These are phyloP conservation scores for Achlya hypogyna DNA, from an alignment of 352 stramenopile genomes.

Conservation along the genomic window DNA sequence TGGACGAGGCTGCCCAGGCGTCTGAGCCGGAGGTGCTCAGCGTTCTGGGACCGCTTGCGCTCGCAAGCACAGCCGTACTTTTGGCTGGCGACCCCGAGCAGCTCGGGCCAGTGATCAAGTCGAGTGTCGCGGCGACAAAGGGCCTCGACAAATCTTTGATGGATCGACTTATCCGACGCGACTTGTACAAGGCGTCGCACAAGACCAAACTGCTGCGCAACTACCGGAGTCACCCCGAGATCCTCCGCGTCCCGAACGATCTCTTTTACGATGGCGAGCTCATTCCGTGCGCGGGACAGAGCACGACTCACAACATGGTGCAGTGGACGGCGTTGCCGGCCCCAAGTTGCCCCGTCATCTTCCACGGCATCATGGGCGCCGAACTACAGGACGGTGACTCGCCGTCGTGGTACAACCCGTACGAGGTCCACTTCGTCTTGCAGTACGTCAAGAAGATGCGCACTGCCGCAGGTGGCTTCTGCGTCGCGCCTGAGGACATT, in stretches of 20 bases:
- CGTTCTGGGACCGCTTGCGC: slow-evolving; percentile 21
- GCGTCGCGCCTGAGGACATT: slow-evolving; percentile 39
- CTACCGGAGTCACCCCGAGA: slow-evolving; percentile 45
- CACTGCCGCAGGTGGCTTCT: slow-evolving; percentile 18
- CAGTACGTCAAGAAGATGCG: slow-evolving; percentile 45
- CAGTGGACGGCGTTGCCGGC: slow-evolving; percentile 51
- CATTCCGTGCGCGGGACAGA: slow-evolving; percentile 26
- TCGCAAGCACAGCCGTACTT: slow-evolving; percentile 26
- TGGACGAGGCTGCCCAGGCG: slow-evolving; percentile 51
- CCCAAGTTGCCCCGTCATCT: slow-evolving; percentile 37
- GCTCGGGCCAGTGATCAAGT: slow-evolving; percentile 41
- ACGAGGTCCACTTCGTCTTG: slow-evolving; percentile 44
- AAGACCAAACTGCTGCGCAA: slow-evolving; percentile 48
- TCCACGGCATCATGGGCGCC: slow-evolving; percentile 36
- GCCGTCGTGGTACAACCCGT: slow-evolving; percentile 62
- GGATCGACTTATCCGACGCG: slow-evolving; percentile 32
- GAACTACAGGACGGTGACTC: slow-evolving; percentile 39
- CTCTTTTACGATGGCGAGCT: slow-evolving; percentile 54
- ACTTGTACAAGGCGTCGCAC: slow-evolving; percentile 19
- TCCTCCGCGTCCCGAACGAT: slow-evolving; percentile 41
- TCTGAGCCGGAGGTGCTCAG: slow-evolving; percentile 36
- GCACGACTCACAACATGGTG: slow-evolving; percentile 26
- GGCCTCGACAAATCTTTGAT: slow-evolving; percentile 41
- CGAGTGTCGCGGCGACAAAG: slow-evolving; percentile 25
- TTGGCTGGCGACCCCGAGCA: slow-evolving; percentile 63